A percentile compares a stretch with the other conserved stretches of the same genome.
Conservation (phyloP, 495 filamentous ascomycete genomes). For the Aspergillus kassunensis region DNA sequence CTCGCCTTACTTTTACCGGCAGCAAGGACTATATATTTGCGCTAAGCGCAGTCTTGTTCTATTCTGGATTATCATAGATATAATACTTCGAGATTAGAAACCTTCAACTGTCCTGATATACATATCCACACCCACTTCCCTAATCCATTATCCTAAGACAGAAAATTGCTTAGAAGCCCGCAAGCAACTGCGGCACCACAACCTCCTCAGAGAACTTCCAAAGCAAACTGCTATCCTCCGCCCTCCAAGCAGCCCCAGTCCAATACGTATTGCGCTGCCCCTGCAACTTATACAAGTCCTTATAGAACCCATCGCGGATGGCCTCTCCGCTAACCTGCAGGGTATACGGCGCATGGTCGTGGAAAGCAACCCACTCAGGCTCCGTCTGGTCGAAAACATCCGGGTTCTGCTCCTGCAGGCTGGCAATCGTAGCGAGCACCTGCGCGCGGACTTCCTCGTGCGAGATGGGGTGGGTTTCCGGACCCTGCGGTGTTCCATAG, state of each 20-base stretch:
- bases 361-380: background rate
- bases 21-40: too few species aligned
- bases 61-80: too few species aligned
- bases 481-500: background rate
- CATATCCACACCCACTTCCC: too few species aligned
- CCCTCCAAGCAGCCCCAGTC: background rate
- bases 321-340: background rate
- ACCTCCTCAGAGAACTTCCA: background rate
- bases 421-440: background rate
- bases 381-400: background rate
- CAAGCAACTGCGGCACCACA: background rate
- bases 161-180: background rate
- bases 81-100: too few species aligned
- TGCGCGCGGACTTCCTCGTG: background rate
- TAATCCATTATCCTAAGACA: too few species aligned
- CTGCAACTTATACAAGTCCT: background rate
- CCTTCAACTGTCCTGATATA: too few species aligned
- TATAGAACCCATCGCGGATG: background rate
- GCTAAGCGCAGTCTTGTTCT: too few species aligned
- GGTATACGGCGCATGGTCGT: background rate
- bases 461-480: background rate
- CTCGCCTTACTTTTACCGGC: too few species aligned
- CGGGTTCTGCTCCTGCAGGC: background rate
- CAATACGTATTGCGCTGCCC: background rate
- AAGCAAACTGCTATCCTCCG: background rate